These are phyloP conservation scores for Neurospora pannonica DNA, from an alignment of 495 filamentous ascomycete species.

Conservation along the genomic window DNA sequence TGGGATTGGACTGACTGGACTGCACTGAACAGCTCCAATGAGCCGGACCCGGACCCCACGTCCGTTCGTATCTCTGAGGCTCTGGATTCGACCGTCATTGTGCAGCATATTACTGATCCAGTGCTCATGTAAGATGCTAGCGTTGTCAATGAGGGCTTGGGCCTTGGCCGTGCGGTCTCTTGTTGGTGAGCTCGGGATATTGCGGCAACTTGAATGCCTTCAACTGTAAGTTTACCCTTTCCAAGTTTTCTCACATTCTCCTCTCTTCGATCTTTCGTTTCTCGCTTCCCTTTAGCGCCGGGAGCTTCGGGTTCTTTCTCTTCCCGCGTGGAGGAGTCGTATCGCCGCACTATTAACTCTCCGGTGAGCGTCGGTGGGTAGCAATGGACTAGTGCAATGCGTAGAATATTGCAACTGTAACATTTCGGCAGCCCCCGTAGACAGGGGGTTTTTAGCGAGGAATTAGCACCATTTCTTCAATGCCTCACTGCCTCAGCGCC, in stretches of 20 bases:
- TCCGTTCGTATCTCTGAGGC: not conserved
- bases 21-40: not conserved
- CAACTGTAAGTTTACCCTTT: not conserved
- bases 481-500: not conserved
- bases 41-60: not conserved
- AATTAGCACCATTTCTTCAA: not conserved
- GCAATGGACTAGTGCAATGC: not conserved
- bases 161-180: not conserved
- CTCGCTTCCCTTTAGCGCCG: not conserved
- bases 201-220: not conserved
- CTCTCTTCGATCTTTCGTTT: not conserved
- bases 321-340: not conserved
- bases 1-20: not conserved
- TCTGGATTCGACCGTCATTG: not conserved
- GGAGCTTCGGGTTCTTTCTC: not conserved
- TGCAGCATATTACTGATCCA: not conserved
- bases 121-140: not conserved
- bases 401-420: not conserved
- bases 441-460: not conserved
- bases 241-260: not conserved
- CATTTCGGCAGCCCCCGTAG: not conserved
- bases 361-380: not conserved
- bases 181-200: not conserved
- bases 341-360: not conserved
- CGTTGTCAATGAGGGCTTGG: not conserved